phyloP scores from a whole-genome alignment of 345 rosid genomes.

The Salix udensis region DNA sequence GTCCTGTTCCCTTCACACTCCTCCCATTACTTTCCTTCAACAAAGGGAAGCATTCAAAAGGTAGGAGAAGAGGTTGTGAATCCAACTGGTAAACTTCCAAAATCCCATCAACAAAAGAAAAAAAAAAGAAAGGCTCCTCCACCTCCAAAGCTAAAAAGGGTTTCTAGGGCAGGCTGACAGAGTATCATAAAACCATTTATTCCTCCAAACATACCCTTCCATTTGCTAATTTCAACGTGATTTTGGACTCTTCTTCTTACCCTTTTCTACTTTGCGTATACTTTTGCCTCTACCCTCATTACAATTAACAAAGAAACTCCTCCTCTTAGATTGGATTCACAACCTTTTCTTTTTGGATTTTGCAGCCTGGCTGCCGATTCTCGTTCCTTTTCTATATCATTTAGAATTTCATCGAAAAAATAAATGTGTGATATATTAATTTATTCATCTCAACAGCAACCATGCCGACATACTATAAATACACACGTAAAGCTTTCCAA shows the following conservation, averaged over 20 bases:
- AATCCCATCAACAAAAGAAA: constrained; percentile 16
- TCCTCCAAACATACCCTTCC: constrained; percentile 82
- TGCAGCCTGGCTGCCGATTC: constrained; percentile 53
- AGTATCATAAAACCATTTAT: constrained; percentile 36
- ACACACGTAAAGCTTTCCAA: neutral
- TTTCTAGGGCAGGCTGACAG: constrained; percentile 11
- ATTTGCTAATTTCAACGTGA: constrained; percentile 59
- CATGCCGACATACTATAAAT: neutral
- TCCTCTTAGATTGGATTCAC: constrained; percentile 45
- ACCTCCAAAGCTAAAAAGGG: neutral
- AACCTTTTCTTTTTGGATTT: constrained; percentile 55
- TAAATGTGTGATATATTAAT: neutral
- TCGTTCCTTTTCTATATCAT: neutral
- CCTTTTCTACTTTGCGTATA: constrained; percentile 22
- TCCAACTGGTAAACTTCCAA: neutral
- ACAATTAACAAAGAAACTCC: neutral
- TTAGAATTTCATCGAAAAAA: neutral
- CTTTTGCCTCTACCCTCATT: constrained; percentile 36
- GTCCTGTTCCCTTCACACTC: constrained; percentile 27
- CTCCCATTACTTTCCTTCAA: constrained; percentile 11
- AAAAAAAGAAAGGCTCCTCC: neutral
- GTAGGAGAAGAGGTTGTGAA: neutral
- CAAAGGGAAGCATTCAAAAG: constrained; percentile 21
- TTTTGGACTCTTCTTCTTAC: constrained; percentile 46
- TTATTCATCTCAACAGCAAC: neutral